Evolutionary conservation across 1,139 yeast species (phyloP).

Genomic region (Candida gigantensis): DNA sequence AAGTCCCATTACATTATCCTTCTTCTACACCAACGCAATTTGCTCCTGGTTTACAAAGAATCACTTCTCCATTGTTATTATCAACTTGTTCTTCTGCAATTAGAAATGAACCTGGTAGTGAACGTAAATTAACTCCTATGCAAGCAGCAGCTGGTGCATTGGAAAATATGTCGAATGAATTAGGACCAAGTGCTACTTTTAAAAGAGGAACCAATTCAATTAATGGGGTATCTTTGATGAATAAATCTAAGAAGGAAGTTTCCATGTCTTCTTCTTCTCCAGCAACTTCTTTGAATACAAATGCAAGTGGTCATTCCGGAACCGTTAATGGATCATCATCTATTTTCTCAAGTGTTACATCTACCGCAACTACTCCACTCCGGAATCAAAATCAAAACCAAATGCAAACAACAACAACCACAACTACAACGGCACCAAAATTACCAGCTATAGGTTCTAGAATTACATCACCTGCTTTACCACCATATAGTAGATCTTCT

Average conservation of each 20-base stretch:
- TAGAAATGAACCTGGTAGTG: conserved; percentile 19
- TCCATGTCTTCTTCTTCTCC: conserved; percentile 2
- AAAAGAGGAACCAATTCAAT: conserved; percentile 19
- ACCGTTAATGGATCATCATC: conserved; percentile 12
- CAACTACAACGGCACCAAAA: conserved; percentile 15
- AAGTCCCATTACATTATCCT: conserved; percentile 65
- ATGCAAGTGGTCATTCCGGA: too few relatives aligned
- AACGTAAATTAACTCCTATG: conserved; percentile 22
- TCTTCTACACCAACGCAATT: conserved; percentile 70
- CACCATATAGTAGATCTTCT: conserved; percentile 11
- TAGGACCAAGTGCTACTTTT: conserved; percentile 49
- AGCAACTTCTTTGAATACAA: not conserved
- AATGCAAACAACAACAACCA: conserved; percentile 19
- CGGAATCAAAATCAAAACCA: too few relatives aligned
- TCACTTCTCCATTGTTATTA: conserved; percentile 63
- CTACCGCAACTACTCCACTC: conserved; percentile 2
- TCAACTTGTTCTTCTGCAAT: conserved; percentile 47
- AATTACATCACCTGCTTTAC: conserved; percentile 19
- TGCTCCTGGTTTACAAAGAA: conserved; percentile 63
- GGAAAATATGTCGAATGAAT: conserved; percentile 53
- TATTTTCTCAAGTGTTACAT: conserved; percentile 16
- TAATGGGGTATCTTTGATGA: conserved; percentile 35
- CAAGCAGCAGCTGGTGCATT: conserved; percentile 62
- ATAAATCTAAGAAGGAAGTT: conserved; percentile 6
- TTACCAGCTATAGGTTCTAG: conserved; percentile 22